Evolutionary conservation across 2,329 filamentous ascomycete genomes (phyloP), one percentile per base, ranked within the genome.

Genomic region (Chaetomium sp.): DNA sequence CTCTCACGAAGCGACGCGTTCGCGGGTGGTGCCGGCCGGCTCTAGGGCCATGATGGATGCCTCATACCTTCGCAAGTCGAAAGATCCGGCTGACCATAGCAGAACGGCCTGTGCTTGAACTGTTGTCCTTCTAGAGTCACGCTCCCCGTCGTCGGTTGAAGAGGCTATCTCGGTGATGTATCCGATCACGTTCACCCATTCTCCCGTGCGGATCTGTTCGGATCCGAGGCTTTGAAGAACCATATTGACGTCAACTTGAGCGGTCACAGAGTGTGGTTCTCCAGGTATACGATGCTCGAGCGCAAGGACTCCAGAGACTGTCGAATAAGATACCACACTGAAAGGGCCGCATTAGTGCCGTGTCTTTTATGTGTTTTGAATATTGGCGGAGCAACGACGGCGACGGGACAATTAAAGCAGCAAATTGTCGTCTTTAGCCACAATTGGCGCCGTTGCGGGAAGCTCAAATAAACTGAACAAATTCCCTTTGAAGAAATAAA

Each of bases 121-220:
- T 52, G 60, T 56, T 19, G 43, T 46, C 14, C 12, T 42, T 33
- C 19, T 36, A 35, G 36, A 37, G 19, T 48, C 41, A 34, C 42
- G n/a, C 6, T 10, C 46, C 46, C 55, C 57, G 50, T 37, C 48
- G 44, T 56, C 53, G 38, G 54, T 44, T 40, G 53, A 42, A 40
- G 44, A 12, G 33, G 36, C 7, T 38, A 36, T 58, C 35, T 58
- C 52, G 56, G 60, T 78, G 53, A 91, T 76, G 68, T 95, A 95
- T 5, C 91, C 92, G 61, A 96, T 81, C 3, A 96, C 79, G 68
- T 96, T 95, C 49, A 96, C 71, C 91, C 91, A 96, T 57, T 86
- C 79, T n/a, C 92, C 92, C 33, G 87, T 73, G 50, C 84, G 78
- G 52, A 87, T 79, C 50, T 88, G 77, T 54, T 85, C 79, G 27